These are phyloP conservation scores for Pharus latifolius DNA, from an alignment of 176 grass and related monocot species.

Conservation along the genomic window DNA sequence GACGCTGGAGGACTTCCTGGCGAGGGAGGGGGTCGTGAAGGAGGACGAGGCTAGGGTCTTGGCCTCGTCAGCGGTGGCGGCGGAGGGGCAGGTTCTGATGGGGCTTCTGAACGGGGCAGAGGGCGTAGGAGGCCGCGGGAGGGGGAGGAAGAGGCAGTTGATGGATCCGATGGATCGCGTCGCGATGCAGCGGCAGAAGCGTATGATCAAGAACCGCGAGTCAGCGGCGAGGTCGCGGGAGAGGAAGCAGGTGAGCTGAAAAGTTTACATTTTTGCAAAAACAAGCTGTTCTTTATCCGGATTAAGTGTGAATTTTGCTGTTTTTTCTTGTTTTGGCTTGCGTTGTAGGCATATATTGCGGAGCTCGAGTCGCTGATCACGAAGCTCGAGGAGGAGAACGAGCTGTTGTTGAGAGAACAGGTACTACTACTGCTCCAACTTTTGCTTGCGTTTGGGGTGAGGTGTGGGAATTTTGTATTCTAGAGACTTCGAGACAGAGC, in stretches of 20 bases:
- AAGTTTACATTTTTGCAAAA: neutral
- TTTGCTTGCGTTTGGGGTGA: neutral
- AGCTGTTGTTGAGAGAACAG: constrained; percentile 51
- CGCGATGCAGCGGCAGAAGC: constrained; percentile 73
- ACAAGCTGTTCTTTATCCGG: neutral
- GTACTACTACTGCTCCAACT: constrained; percentile 14
- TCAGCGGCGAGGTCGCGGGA: constrained; percentile 95
- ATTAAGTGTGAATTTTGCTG: neutral
- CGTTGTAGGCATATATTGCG: constrained; percentile 69
- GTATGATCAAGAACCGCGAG: constrained; percentile 98
- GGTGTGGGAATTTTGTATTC: neutral
- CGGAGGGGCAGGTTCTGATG: constrained; percentile 12
- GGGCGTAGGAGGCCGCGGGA: constrained; percentile 15
- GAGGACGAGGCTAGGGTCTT: constrained; percentile 22
- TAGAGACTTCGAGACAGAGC: neutral
- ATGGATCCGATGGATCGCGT: constrained; percentile 77
- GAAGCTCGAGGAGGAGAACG: constrained; percentile 76
- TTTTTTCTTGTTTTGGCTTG: neutral
- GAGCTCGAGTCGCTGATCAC: constrained; percentile 81
- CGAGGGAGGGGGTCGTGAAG: constrained; percentile 41
- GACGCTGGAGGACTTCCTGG: constrained; percentile 94
- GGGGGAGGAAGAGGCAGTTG: constrained; percentile 61
- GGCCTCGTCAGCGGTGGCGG: constrained; percentile 9
- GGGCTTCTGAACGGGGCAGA: constrained; percentile 12
- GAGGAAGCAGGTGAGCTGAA: constrained; percentile 72